Base-by-base conservation (phyloP, 345 rosid genomes). In the Pugionium cornutum region DNA sequence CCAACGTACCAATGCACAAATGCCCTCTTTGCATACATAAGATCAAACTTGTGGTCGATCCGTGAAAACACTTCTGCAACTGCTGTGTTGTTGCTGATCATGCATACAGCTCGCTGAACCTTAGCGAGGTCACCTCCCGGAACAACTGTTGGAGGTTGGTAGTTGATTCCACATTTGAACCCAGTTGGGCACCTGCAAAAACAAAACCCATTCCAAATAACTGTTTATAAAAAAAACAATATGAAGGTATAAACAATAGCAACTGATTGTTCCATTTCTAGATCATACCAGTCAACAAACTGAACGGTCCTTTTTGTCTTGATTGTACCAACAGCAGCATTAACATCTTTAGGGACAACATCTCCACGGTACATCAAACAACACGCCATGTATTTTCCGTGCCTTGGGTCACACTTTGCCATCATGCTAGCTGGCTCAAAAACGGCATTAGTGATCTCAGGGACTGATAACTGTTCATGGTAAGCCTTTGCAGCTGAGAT, bases 341-440 rank as follows among this genome's bases (percentile, higher is more conserved):
- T 84, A 27, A 84, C 89, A 60, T 84, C 89, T 55, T 84, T 84
- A 11, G 89, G 89, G 33, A 80, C 89, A 51, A 84, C 86, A 70
- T 84, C 89, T 53, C 86, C 86, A 7, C 86, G 79, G 74, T 84
- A 84, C 89, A 84, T 84, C 80, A 84, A 80, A 67, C 89, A 84
- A 78, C 89, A 84, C 0, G 89, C 89, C 89, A 84, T 82, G 81
- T 84, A 84, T 29, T 84, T 84, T 54, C 89, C 86, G 1, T 82
- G 75, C 78, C 89, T 74, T 0, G 89, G 89, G 39, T 84, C 89
- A 69, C 89, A 84, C 74, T 84, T 84, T 4, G 89, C 89, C 89
- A 84, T 84, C 86, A 84, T 84, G 60, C 89, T 84, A 41, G 84
- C 67, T 7, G 89, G 89, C 77, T 84, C 89, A 71, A 84, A 84